A percentile compares a stretch with the other conserved stretches of the same genome.
Evolutionary conservation across 345 rosid species (phyloP).

Genomic region (Odontarrhena argentea): DNA sequence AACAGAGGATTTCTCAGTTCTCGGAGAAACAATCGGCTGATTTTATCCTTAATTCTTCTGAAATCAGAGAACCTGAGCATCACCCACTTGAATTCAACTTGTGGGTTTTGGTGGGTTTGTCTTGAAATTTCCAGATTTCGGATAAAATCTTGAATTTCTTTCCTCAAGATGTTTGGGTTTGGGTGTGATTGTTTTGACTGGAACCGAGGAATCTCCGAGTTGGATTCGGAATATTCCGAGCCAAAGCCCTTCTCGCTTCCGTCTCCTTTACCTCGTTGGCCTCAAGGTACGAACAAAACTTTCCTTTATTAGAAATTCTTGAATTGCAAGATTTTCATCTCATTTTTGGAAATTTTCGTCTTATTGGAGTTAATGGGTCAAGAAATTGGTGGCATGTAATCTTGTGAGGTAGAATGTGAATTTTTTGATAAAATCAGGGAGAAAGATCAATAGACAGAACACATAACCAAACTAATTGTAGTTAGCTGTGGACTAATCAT

Average conservation of each 20-base stretch:
- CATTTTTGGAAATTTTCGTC: neutral
- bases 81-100: slow-evolving; percentile 32
- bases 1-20: slow-evolving; percentile 13
- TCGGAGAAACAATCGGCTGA: slow-evolving; percentile 14
- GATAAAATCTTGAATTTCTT: slow-evolving; percentile 8
- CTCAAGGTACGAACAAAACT: slow-evolving; percentile 52
- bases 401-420: slow-evolving; percentile 7
- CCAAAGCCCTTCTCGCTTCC: slow-evolving; percentile 68
- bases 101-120: slow-evolving; percentile 48
- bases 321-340: slow-evolving; percentile 1
- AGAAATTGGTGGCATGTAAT: neutral
- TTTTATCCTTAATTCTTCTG: neutral
- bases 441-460: neutral
- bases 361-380: neutral
- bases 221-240: slow-evolving; percentile 27
- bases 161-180: slow-evolving; percentile 54
- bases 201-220: slow-evolving; percentile 43
- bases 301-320: slow-evolving; percentile 26
- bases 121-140: slow-evolving; percentile 23
- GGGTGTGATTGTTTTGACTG: slow-evolving; percentile 68
- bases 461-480: neutral
- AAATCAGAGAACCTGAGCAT: slow-evolving; percentile 30
- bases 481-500: slow-evolving; percentile 9
- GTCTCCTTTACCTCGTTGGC: slow-evolving; percentile 69
- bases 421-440: neutral